Evolutionary conservation across 805 yeast genomes (phyloP).

Genomic region (Kazachstania bromeliacearum): DNA sequence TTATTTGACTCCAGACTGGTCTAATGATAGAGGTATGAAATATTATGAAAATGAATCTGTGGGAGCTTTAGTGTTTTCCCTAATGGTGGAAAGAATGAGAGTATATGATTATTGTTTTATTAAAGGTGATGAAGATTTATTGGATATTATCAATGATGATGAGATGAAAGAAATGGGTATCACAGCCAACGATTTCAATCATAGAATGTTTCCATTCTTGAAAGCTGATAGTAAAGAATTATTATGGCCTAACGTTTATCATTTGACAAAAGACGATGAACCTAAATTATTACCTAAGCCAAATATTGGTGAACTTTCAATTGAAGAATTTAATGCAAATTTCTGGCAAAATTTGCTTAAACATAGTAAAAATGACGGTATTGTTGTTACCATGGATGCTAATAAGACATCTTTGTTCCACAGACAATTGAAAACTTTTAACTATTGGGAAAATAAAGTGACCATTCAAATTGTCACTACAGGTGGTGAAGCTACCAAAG

Average conservation of each 20-base stretch:
- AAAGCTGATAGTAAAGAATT: neutral
- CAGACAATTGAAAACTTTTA: slow-evolving; percentile 19
- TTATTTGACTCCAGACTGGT: slow-evolving; percentile 3
- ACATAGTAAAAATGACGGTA: slow-evolving; percentile 20
- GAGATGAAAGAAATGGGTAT: neutral
- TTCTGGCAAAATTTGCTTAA: slow-evolving; percentile 24
- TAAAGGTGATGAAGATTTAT: slow-evolving; percentile 1
- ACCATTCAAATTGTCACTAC: slow-evolving; percentile 27
- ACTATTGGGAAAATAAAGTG: slow-evolving; percentile 14
- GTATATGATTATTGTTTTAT: slow-evolving; percentile 24
- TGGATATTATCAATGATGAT: neutral
- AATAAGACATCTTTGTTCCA: slow-evolving; percentile 12
- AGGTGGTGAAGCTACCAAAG: slow-evolving; percentile 17
- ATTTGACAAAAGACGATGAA: slow-evolving; percentile 1
- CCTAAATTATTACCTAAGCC: slow-evolving; percentile 5
- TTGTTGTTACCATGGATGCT: slow-evolving; percentile 20
- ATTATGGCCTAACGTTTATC: slow-evolving; percentile 1
- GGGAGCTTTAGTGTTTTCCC: slow-evolving; percentile 1
- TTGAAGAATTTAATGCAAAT: slow-evolving; percentile 10
- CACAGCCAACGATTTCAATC: slow-evolving; percentile 3
- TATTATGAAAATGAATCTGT: neutral
- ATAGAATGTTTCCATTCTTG: slow-evolving; percentile 3
- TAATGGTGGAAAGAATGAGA: slow-evolving; percentile 19
- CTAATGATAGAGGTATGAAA: neutral
- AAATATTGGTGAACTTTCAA: neutral